Base-by-base conservation (phyloP, 768 basidiomycete species). In the Trametes villosa region DNA sequence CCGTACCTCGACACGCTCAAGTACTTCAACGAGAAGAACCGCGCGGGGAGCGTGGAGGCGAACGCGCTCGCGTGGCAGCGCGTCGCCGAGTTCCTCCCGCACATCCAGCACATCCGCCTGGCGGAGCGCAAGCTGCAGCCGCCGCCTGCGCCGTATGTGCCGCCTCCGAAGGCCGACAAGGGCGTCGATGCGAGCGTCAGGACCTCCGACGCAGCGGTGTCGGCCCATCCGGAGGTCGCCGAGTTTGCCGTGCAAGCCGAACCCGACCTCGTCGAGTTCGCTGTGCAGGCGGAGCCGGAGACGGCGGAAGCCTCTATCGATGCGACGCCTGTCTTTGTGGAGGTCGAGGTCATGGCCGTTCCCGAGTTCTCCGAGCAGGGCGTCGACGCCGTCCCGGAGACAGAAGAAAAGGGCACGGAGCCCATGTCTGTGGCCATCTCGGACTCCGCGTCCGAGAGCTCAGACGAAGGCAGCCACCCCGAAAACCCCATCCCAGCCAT, bases 21-120 rank as follows among this genome's bases (percentile, higher is more conserved):
- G 72, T 91, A 83, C 84, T 91, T 91, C 79, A 84, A 87, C 67
- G 89, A 90, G 68, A 88, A 86, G 74, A 91, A 84, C 66, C 80
- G 89, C n/a, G 79, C 83, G 0, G 87, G 88, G 5, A 87, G 80
- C 65, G 77, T 86, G 49, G 90, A 92, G 70, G 77, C 79, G 31
- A 85, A 91, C 65, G 84, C 86, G 12, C 80, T 79, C 56, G 81
- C 77, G 20, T 92, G 91, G 91, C 87, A 90, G 72, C 81, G 76
- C 48, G 86, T 85, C 29, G 78, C 79, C 1, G 88, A 91, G 50
- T 83, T 81, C 64, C 79, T 92, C 56, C 90, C 91, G n/a, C 85
- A 86, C 69, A 72, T 92, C 26, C 91, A 92, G 70, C 76, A 76
- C 56, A 74, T 92, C 61, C 87, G 91, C 26, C 72, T 83, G 41